Evolutionary conservation across 2,329 filamentous ascomycete species (phyloP), one percentile per base, ranked within the genome.

Genomic region (Chaetomium sp.): DNA sequence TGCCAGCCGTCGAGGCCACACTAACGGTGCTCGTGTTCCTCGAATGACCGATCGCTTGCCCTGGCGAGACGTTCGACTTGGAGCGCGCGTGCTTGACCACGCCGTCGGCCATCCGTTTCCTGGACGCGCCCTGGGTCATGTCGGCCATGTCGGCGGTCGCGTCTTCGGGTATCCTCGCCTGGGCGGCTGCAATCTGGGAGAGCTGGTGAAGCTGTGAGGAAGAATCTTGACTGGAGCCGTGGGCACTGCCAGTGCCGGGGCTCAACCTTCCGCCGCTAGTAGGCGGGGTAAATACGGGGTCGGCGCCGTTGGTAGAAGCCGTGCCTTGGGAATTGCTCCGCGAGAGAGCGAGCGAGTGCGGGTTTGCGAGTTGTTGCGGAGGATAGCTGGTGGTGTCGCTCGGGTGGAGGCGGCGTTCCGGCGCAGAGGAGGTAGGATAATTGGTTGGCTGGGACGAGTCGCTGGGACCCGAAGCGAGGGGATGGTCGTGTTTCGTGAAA

Each of bases 61-160:
- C 67, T 27, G 76, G 78, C 55, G 78, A 84, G 48, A 68, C 71
- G 59, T 71, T 77, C 6, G 72, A 71, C 61, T 68, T 62, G 43
- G 69, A 58, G 58, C 73, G 64, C 42, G 68, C 59, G 56, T 76
- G 70, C 71, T 91, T 95, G 55, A 91, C 77, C 49, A 82, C 76
- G 43, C 89, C 90, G 66, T 88, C 86, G 37, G 88, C 88, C 65
- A 83, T 92, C 62, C 90, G 80, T 73, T 95, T 95, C 59, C 83
- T 81, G 40, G 78, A 77, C 37, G 62, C 66, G 34, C 63, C 63
- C 56, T 54, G 52, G 6, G 50, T 53, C 47, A 46, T 44, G 63
- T 67, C 59, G 62, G 67, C 44, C 66, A 73, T 55, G 68, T 67
- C 66, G 63, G 66, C 59, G 62, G 67, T 44, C 66, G 73, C 56